Base-by-base conservation (phyloP, 176 grass and related monocot genomes). In the Avena atlantica region DNA sequence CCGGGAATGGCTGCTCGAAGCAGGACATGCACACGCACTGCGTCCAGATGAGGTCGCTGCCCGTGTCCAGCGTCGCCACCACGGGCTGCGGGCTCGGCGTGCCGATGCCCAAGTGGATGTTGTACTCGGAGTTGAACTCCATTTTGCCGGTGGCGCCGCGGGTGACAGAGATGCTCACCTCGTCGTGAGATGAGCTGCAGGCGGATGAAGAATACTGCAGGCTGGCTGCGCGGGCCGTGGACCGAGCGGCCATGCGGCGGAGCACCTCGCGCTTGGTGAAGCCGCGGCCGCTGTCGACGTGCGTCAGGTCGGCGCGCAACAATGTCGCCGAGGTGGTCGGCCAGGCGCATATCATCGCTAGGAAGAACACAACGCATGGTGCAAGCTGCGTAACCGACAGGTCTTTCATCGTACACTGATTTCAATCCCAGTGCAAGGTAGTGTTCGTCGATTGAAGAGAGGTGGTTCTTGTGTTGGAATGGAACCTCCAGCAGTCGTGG, bases 191-290 rank as follows among this genome's bases (percentile, higher is more conserved):
- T 34, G 37, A 71, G 8, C 40, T 42, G 40, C 57, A 10, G 74
- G 31, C 65, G 31, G 47, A 44, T 9, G 83, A 12, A 4, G 70
- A 57, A 3, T 6, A 2, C 40, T 42, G 40, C 24, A 90, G 67
- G 51, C 64, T 58, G 17, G 81, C 62, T 4, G 74, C 67, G 15
- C 89, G 88, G 21, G 76, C 70, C 44, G 70, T 87, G 3, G 85
- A 76, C 53, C 89, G 84, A 25, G 84, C 34, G 4, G 7, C 44
- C 87, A 89, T 91, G 4, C 87, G 89, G 20, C 31, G 70, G 51
- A 91, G 40, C 40, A 95, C 80, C 80, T 95, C 87, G 20, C 57
- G 23, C 57, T 66, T 86, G 48, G 89, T 89, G 85, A 91, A 93
- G 61, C 87, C 86, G 15, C 81, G 76, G 17, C 81, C 78, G n/a